Evolutionary conservation across 257 asterid species (phyloP).

Genomic region (Striga asiatica): DNA sequence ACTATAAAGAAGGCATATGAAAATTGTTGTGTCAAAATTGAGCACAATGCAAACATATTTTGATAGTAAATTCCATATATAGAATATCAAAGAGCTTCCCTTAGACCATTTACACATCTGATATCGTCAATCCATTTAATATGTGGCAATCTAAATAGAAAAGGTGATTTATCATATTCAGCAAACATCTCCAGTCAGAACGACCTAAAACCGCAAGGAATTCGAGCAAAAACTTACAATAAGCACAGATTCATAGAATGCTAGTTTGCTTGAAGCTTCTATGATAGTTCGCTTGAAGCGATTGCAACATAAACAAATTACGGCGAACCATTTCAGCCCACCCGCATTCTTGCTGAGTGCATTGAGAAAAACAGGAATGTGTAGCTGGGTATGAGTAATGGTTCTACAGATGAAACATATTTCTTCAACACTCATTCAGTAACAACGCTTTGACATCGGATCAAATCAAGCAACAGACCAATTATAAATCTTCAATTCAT

Average conservation of each 20-base stretch:
- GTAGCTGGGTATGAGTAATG: no score
- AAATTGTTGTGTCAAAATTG: not conserved
- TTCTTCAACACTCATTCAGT: not conserved
- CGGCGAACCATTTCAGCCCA: slow-evolving; percentile 4
- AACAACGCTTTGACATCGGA: slow-evolving; percentile 7
- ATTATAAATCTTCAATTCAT: not conserved
- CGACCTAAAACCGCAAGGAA: slow-evolving; percentile 1
- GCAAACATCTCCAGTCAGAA: not conserved
- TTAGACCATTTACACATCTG: not conserved
- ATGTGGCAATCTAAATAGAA: not conserved
- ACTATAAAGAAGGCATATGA: not conserved
- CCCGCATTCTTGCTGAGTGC: not conserved
- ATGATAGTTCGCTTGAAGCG: no score
- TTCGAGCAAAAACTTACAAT: not conserved
- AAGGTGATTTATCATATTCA: not conserved
- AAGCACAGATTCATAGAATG: not conserved
- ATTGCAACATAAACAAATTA: slow-evolving; percentile 1
- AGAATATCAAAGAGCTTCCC: not conserved
- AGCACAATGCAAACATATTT: no score
- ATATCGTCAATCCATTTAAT: slow-evolving; percentile 5
- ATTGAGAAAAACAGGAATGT: slow-evolving; percentile 1
- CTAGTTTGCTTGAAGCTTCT: not conserved
- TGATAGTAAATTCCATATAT: not conserved
- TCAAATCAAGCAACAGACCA: slow-evolving; percentile 8
- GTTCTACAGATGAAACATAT: slow-evolving; percentile 5